Conservation (phyloP, 2,329 filamentous ascomycete genomes). For the Dothistroma septosporum region DNA sequence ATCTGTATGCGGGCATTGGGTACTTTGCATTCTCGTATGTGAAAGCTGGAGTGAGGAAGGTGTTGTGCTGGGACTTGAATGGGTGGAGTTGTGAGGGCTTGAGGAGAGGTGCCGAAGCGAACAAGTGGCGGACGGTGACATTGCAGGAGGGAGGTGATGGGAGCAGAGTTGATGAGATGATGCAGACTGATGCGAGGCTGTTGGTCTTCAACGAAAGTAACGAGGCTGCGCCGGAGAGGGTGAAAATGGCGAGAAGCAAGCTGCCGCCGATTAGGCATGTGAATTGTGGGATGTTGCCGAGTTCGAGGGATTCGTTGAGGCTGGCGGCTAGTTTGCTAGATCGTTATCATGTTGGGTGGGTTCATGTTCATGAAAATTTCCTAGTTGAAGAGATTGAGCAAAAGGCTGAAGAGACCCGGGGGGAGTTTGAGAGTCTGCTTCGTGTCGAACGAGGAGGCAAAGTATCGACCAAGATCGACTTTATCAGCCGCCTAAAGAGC, state of each 20-base stretch:
- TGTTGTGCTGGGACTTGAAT: conserved; percentile 88
- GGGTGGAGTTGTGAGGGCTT: conserved; percentile 47
- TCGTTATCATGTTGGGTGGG: conserved; percentile 48
- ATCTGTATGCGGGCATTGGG: conserved; percentile 88
- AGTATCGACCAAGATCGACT: conserved; percentile 30
- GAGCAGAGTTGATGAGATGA: conserved; percentile 11
- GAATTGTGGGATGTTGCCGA: conserved; percentile 56
- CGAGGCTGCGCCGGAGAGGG: conserved; percentile 30
- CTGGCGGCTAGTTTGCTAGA: conserved; percentile 49
- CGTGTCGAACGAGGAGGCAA: conserved; percentile 17
- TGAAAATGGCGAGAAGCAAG: conserved; percentile 22
- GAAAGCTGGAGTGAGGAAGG: conserved; percentile 60
- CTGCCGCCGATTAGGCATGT: conserved; percentile 51
- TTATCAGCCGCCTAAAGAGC: conserved; percentile 54
- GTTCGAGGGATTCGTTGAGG: conserved; percentile 48
- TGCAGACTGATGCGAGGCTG: conserved; percentile 25
- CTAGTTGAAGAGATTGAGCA: conserved; percentile 44
- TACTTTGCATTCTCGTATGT: conserved; percentile 89
- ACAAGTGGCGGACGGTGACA: conserved; percentile 36
- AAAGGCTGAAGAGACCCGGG: conserved; percentile 41
- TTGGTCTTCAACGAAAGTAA: conserved; percentile 43
- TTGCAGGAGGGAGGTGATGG: conserved; percentile 2
- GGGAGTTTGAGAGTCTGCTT: conserved; percentile 27
- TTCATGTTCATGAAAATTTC: conserved; percentile 60
- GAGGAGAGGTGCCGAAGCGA: conserved; percentile 38